These are phyloP conservation scores for Zasmidium angulare DNA, from an alignment of 2,329 filamentous ascomycete genomes.

Conservation along the genomic window DNA sequence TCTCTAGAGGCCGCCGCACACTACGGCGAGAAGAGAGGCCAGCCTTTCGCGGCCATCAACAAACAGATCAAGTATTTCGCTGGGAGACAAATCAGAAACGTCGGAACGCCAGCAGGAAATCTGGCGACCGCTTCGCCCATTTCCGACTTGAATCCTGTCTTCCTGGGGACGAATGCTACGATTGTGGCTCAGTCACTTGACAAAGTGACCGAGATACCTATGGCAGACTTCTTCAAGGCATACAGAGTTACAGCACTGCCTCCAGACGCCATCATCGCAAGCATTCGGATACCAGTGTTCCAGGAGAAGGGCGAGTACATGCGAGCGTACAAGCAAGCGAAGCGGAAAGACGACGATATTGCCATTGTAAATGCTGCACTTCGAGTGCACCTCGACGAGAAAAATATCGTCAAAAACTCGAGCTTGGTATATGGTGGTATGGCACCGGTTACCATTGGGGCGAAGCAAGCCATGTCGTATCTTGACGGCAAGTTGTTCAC, in stretches of 20 bases:
- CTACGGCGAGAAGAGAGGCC: conserved; percentile 69
- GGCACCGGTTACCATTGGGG: conserved; percentile 87
- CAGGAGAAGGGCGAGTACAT: conserved; percentile 77
- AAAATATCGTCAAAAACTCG: conserved; percentile 68
- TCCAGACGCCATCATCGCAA: conserved; percentile 78
- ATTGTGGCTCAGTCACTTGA: conserved; percentile 76
- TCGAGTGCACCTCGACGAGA: conserved; percentile 68
- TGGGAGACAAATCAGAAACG: conserved; percentile 91
- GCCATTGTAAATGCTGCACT: conserved; percentile 92
- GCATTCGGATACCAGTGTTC: conserved; percentile 80
- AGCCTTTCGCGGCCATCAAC: conserved; percentile 85
- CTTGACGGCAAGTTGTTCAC: conserved; percentile 77
- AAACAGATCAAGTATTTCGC: conserved; percentile 96
- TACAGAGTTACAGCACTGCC: conserved; percentile 83
- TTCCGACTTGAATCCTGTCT: conserved; percentile 90
- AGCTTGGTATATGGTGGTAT: conserved; percentile 92
- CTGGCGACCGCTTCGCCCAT: conserved; percentile 93
- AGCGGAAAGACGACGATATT: conserved; percentile 97
- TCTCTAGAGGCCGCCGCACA: conserved; percentile 75
- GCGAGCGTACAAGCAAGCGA: conserved; percentile 91
- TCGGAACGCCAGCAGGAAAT: conserved; percentile 95
- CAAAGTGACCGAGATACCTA: conserved; percentile 79
- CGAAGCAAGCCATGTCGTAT: conserved; percentile 73
- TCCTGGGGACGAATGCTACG: conserved; percentile 81
- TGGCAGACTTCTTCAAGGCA: conserved; percentile 88